Percentiles rank a stretch among this genome's conserved stretches.
These are phyloP conservation scores for rapeseed (Brassica napus) DNA, from an alignment of 345 rosid species.

Conservation along the genomic window DNA sequence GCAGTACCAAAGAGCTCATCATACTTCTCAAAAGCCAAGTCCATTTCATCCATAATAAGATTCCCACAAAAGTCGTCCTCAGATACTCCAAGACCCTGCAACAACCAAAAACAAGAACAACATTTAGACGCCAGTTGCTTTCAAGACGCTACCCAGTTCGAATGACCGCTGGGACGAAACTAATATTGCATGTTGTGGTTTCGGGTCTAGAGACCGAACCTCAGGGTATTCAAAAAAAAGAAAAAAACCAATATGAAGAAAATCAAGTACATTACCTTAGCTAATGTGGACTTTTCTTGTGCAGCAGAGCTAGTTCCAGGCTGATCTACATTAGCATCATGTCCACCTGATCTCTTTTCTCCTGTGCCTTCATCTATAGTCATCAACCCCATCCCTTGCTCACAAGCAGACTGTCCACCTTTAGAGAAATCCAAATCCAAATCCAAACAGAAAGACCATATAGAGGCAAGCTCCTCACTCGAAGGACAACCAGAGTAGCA, in stretches of 20 bases:
- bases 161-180: no score
- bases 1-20: slow-evolving; percentile 93
- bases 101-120: background rate
- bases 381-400: slow-evolving; percentile 80
- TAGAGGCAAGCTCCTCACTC: slow-evolving; percentile 71
- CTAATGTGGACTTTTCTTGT: slow-evolving; percentile 43
- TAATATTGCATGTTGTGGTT: no score
- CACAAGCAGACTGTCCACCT: slow-evolving; percentile 65
- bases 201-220: no score
- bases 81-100: slow-evolving; percentile 28
- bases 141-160: background rate
- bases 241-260: background rate
- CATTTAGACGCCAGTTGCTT: background rate
- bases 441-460: slow-evolving; percentile 67
- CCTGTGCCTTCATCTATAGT: slow-evolving; percentile 61
- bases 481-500: slow-evolving; percentile 92
- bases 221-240: no score
- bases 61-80: slow-evolving; percentile 58
- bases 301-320: slow-evolving; percentile 47
- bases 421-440: slow-evolving; percentile 41
- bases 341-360: slow-evolving; percentile 46
- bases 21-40: slow-evolving; percentile 75
- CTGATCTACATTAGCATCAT: slow-evolving; percentile 41
- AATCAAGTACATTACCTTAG: slow-evolving; percentile 51
- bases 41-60: slow-evolving; percentile 79